Conservation (phyloP, 2,329 filamentous ascomycete species). For the Remersonia thermophila region DNA sequence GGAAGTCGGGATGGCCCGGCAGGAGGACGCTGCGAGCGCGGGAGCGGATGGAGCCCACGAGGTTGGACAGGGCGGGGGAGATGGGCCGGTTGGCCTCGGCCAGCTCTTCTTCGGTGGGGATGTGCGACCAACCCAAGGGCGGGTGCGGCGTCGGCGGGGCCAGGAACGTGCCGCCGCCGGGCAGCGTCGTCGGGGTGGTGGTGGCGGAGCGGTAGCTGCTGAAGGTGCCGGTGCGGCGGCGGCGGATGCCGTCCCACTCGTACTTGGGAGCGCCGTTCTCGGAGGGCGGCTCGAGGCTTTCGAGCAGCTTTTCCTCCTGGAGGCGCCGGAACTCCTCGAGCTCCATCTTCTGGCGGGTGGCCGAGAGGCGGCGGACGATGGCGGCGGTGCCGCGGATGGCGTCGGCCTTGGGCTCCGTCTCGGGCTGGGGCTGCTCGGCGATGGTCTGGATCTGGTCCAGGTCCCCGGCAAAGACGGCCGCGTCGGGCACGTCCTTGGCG, state of each 20-base stretch:
- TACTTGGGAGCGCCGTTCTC: conserved; percentile 60
- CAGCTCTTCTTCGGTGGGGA: conserved; percentile 56
- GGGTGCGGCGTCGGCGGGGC: conserved; percentile 43
- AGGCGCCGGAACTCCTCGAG: conserved; percentile 66
- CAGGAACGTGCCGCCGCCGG: conserved; percentile 11
- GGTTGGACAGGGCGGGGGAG: conserved; percentile 39
- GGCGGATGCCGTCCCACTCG: conserved; percentile 84
- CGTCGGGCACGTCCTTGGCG: conserved; percentile 90
- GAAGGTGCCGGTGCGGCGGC: conserved; percentile 41
- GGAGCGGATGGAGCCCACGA: conserved; percentile 43
- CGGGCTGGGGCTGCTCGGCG: conserved; percentile 88
- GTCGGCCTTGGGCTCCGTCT: conserved; percentile 90
- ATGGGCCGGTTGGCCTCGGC: conserved; percentile 39
- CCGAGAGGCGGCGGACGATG: conserved; percentile 73
- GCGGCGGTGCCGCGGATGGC: conserved; percentile 85
- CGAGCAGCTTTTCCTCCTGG: conserved; percentile 62
- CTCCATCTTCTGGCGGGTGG: conserved; percentile 64
- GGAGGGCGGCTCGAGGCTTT: conserved; percentile 59
- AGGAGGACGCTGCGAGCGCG: conserved; percentile 30
- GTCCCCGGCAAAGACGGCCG: conserved; percentile 83
- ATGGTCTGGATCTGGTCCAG: conserved; percentile 92
- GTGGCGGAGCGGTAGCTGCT: conserved; percentile 26
- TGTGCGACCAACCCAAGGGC: conserved; percentile 76
- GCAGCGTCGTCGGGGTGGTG: conserved; percentile 14
- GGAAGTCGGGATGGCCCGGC: conserved; percentile 29